Evolutionary conservation across 257 asterid genomes (phyloP), one percentile per base, ranked within the genome.

Genomic region (Echites panduratus): DNA sequence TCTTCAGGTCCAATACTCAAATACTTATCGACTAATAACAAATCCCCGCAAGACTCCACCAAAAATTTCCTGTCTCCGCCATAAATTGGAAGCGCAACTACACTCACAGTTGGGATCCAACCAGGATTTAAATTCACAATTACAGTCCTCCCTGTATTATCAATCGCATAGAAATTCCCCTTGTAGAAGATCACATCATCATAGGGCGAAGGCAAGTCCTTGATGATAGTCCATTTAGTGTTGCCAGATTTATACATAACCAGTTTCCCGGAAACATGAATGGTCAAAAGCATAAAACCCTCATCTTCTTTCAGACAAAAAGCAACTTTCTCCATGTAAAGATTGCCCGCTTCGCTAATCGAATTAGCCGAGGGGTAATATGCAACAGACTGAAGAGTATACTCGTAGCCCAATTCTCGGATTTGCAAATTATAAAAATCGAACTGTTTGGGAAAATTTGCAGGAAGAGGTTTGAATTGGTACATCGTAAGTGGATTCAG

Each of bases 1-100:
- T 85, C 91, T 20, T 80, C 92, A 5, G 93, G 84, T 4, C 91
- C 92, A 61, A 76, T 74, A 66, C 88, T 85, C 84, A 88, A 70
- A 77, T 87, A 88, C 89, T 81, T 87, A 76, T 88, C 96, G 17
- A 89, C 96, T 58, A 88, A 67, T 83, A 91, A n/a, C 82, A 91
- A 71, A 41, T 85, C 89, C 53, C 89, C 96, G 52, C 78, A 79
- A 5, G 87, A 86, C 61, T 82, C 88, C 79, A 94, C 91, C 17
- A 94, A 83, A 72, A 83, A 90, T 85, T 91, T 94, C 92, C 85
- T 91, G 72, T 91, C 96, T 50, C 97, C 95, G 27, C 96, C 96
- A 35, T 59, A 82, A 22, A 86, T 77, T 0, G 96, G 58, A n/a
- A 72, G 40, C 0, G 93, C 92, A 45, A 84, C 87, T 7, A 47